A percentile compares a stretch with the other conserved stretches of the same genome.
These are phyloP conservation scores for Acanthamoeba quina DNA, from an alignment of 208 protist species.

Conservation along the genomic window DNA sequence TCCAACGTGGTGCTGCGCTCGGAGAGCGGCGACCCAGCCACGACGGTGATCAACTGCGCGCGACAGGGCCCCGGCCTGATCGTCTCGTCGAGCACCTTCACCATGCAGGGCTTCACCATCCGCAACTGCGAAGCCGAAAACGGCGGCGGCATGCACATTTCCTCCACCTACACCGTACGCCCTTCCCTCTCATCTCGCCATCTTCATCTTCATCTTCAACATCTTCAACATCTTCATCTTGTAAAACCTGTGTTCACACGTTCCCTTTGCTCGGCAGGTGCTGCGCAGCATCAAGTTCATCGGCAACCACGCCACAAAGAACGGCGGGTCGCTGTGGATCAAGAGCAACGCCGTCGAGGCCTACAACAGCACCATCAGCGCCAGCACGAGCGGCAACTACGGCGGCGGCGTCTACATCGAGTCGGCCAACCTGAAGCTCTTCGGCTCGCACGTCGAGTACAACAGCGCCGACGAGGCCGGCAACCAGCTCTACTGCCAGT, in stretches of 20 bases:
- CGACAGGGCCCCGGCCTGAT: not conserved
- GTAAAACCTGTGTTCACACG: not conserved
- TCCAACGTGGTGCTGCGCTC: not conserved
- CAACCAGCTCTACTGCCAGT: slow-evolving; percentile 25
- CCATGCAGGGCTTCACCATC: slow-evolving; percentile 33
- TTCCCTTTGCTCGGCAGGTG: not conserved
- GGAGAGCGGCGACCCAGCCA: slow-evolving; percentile 10
- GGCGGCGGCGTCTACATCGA: slow-evolving; percentile 30
- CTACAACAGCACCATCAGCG: slow-evolving; percentile 28
- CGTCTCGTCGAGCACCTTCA: slow-evolving; percentile 45
- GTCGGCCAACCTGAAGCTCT: slow-evolving; percentile 38
- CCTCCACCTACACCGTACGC: slow-evolving; percentile 5
- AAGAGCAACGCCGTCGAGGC: not conserved
- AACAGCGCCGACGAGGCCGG: slow-evolving; percentile 5
- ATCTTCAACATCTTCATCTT: not conserved
- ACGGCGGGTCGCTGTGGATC: not conserved
- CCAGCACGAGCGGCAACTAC: not conserved
- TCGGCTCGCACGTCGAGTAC: not conserved
- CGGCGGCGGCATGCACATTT: not conserved
- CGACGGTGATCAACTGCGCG: not conserved
- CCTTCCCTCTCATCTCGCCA: too few species aligned
- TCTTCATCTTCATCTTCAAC: too few species aligned
- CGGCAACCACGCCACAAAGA: not conserved
- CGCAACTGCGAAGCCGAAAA: slow-evolving; percentile 30
- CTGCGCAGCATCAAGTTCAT: slow-evolving; percentile 19